These are phyloP conservation scores for Medicago arabica DNA, from an alignment of 306 rosid species.

Conservation along the genomic window DNA sequence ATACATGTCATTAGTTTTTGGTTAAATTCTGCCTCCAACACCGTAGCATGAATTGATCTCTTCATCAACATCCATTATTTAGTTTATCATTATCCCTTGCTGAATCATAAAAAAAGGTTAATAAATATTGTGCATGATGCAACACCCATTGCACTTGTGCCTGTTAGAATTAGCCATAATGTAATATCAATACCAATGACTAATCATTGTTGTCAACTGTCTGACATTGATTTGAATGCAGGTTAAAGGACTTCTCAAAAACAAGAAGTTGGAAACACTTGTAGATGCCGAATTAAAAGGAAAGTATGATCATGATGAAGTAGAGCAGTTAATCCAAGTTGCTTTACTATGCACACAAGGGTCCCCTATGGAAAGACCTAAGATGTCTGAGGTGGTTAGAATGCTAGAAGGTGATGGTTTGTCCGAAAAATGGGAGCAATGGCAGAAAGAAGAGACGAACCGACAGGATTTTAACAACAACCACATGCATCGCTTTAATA, in stretches of 20 bases:
- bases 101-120: too few relatives aligned
- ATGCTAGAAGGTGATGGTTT: conserved; percentile 98
- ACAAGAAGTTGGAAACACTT: conserved; percentile 72
- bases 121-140: too few relatives aligned
- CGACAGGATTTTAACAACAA: conserved; percentile 59
- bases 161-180: too few relatives aligned
- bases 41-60: neutral
- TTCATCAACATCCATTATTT: too few relatives aligned
- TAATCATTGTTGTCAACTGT: conserved; percentile 27
- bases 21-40: neutral
- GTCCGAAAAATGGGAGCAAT: conserved; percentile 90
- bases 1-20: conserved; percentile 5
- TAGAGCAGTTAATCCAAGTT: conserved; percentile 85
- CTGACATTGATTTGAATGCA: conserved; percentile 42
- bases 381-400: conserved; percentile 93
- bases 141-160: too few relatives aligned
- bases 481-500: conserved; percentile 51
- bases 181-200: neutral
- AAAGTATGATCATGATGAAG: conserved; percentile 60
- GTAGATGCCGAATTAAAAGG: conserved; percentile 81
- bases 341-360: conserved; percentile 90
- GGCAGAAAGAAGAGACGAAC: conserved; percentile 84
- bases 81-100: too few relatives aligned
- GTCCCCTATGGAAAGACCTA: conserved; percentile 79
- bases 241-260: conserved; percentile 87